phyloP scores from a whole-genome alignment of 2,329 filamentous ascomycete genomes.

The Dactylellina cionopaga region DNA sequence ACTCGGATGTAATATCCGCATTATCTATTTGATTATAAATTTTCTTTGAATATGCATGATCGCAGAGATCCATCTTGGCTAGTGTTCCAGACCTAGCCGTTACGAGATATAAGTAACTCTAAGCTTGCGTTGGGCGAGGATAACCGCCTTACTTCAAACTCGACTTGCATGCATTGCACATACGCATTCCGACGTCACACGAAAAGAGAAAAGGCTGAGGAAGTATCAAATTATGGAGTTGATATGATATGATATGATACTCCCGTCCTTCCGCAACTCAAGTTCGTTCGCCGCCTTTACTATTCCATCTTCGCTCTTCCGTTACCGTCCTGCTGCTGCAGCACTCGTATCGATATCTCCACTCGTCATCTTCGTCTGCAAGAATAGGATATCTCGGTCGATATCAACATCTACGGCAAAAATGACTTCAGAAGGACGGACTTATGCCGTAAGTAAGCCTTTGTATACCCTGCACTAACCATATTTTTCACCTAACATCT shows the following conservation, averaged over 20 bases:
- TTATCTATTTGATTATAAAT: background rate
- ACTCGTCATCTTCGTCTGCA: background rate
- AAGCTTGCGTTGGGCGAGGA: too few species aligned
- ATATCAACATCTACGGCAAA: constrained; percentile 13
- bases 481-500: too few species aligned
- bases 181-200: constrained; percentile 9
- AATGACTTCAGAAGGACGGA: constrained; percentile 28
- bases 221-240: background rate
- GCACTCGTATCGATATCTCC: too few species aligned
- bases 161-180: background rate
- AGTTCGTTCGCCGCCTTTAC: background rate
- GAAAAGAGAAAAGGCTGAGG: background rate
- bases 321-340: too few species aligned
- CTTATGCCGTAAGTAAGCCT: constrained; percentile 45
- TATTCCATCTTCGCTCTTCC: background rate
- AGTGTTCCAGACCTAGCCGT: constrained; percentile 13
- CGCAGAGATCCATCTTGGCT: background rate
- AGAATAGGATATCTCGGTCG: background rate
- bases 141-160: too few species aligned
- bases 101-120: too few species aligned
- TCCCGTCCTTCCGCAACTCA: constrained; percentile 1
- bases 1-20: too few species aligned
- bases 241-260: constrained; percentile 7
- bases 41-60: constrained; percentile 1
- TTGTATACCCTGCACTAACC: too few species aligned